Percentiles rank a stretch among this genome's conserved stretches.
Conservation (phyloP, 2,329 filamentous ascomycete genomes). For the Phaeomoniella chlamydospora region DNA sequence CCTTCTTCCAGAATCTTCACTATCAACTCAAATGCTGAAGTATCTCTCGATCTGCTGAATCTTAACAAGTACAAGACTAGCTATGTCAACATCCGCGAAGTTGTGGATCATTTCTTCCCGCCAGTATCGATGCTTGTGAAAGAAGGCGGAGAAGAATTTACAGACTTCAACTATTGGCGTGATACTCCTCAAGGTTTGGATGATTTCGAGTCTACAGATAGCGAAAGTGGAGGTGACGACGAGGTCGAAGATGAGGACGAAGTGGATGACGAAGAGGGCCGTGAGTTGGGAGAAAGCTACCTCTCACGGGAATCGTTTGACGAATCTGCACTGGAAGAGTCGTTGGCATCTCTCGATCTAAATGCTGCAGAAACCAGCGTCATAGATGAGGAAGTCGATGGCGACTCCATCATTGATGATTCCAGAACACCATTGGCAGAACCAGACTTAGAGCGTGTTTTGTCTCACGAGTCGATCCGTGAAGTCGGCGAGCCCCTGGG, state of each 20-base stretch:
- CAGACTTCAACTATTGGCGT: conserved; percentile 95
- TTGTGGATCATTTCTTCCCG: conserved; percentile 97
- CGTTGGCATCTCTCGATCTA: conserved; percentile 34
- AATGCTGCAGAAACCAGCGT: conserved; percentile 13
- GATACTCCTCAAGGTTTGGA: conserved; percentile 70
- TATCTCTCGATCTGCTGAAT: conserved; percentile 76
- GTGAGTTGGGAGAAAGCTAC: conserved; percentile 41
- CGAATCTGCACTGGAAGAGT: conserved; percentile 28
- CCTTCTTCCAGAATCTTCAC: conserved; percentile 91
- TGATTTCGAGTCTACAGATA: conserved; percentile 77
- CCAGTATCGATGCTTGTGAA: conserved; percentile 76
- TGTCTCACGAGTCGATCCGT: neutral
- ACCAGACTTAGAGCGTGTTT: neutral
- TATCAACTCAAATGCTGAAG: conserved; percentile 95
- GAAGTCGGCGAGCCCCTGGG: neutral
- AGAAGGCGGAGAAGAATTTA: conserved; percentile 84
- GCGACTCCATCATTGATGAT: neutral
- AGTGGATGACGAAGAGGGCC: conserved; percentile 22
- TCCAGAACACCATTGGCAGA: neutral
- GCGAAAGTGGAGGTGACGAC: conserved; percentile 34
- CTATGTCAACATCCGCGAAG: conserved; percentile 92
- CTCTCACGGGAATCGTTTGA: conserved; percentile 38
- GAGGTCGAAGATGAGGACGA: conserved; percentile 35
- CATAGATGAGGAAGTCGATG: conserved; percentile 2
- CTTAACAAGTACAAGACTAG: conserved; percentile 93